These are phyloP conservation scores for Coemansia sp. DNA, from an alignment of 192 early-diverging fungal species.

Conservation along the genomic window DNA sequence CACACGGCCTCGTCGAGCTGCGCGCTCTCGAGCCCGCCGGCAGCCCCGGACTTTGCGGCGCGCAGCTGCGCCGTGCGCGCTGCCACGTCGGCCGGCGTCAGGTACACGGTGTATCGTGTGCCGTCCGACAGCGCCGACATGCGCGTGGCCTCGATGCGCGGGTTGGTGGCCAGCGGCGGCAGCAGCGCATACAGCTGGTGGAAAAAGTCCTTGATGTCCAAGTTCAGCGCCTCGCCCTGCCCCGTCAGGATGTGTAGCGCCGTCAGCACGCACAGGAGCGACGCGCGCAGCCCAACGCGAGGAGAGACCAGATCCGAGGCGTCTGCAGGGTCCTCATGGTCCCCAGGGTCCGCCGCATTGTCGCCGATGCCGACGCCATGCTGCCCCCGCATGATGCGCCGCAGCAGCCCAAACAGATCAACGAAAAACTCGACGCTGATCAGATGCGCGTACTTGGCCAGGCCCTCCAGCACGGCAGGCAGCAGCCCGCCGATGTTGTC, in stretches of 20 bases:
- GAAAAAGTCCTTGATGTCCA: constrained; percentile 92
- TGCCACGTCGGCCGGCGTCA: constrained; percentile 38
- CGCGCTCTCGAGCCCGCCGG: constrained; percentile 1
- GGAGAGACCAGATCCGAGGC: constrained; percentile 24
- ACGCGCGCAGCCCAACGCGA: constrained; percentile 57
- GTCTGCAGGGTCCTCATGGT: constrained; percentile 17
- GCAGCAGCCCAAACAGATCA: constrained; percentile 79
- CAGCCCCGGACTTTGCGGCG: background rate
- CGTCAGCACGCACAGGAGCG: constrained; percentile 84
- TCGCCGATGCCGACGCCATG: constrained; percentile 50
- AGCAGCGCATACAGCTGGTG: constrained; percentile 76
- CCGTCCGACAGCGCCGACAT: constrained; percentile 41
- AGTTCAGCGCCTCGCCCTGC: constrained; percentile 87
- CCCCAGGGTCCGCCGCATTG: constrained; percentile 50
- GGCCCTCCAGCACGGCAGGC: constrained; percentile 62
- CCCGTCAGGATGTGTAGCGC: constrained; percentile 84
- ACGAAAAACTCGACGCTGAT: constrained; percentile 96
- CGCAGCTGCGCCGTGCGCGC: constrained; percentile 21
- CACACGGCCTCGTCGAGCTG: constrained; percentile 40
- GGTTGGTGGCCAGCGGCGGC: constrained; percentile 61
- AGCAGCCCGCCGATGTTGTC: constrained; percentile 61
- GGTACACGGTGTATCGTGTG: constrained; percentile 43
- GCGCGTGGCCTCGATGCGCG: constrained; percentile 60
- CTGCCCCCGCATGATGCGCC: constrained; percentile 70
- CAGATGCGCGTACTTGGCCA: constrained; percentile 80